phyloP scores from a whole-genome alignment of 2,329 filamentous ascomycete species.

The Calonectria montana region DNA sequence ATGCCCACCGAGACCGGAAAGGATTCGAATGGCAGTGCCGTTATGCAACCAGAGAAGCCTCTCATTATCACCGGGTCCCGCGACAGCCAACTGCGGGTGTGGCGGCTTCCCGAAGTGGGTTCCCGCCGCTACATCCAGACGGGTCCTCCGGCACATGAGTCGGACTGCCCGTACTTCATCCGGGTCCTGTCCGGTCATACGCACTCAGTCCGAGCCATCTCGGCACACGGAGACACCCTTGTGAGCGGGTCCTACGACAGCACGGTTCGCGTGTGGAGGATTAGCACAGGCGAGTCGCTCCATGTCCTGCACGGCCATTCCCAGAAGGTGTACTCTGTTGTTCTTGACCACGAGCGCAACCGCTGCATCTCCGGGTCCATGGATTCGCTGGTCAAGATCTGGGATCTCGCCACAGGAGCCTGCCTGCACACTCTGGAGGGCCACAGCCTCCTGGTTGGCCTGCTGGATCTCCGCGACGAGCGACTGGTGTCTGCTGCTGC shows the following conservation, averaged over 20 bases:
- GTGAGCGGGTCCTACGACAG: constrained; percentile 98
- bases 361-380: constrained; percentile 98
- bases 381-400: constrained; percentile 98
- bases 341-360: constrained; percentile 90
- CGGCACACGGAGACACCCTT: constrained; percentile 93
- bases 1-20: constrained; percentile 84
- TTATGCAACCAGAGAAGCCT: constrained; percentile 94
- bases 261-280: constrained; percentile 95
- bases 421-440: constrained; percentile 93
- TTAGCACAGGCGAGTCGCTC: constrained; percentile 90
- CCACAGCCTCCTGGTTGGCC: constrained; percentile 89
- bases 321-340: constrained; percentile 97
- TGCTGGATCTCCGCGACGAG: constrained; percentile 89
- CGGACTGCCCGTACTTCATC: constrained; percentile 94
- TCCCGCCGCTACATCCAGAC: constrained; percentile 84
- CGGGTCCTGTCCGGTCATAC: constrained; percentile 86
- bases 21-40: constrained; percentile 75
- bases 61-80: constrained; percentile 97
- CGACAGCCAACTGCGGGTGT: constrained; percentile 93
- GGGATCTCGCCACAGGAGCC: constrained; percentile 88
- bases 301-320: constrained; percentile 88
- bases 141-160: constrained; percentile 76
- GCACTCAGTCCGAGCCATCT: constrained; percentile 95
- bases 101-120: constrained; percentile 87
- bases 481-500: constrained; percentile 94